Percentiles rank a stretch among this genome's conserved stretches.
phyloP scores from a whole-genome alignment of 73 alveolate species.

The Uronychia binucleata region DNA sequence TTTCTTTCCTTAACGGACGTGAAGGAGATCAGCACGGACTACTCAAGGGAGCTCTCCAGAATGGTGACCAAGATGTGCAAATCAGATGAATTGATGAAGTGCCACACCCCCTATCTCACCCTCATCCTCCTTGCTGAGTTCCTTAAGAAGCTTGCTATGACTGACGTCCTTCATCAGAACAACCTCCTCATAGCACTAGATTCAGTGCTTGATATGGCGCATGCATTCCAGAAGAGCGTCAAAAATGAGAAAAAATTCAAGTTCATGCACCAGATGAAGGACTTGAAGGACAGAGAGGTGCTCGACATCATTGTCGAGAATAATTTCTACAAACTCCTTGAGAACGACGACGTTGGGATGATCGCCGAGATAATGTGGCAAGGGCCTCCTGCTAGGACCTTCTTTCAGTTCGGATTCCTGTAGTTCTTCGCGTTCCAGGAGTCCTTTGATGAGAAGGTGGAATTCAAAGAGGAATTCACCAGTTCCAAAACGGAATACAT shows the following conservation, averaged over 20 bases:
- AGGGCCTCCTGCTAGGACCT: conserved; percentile 31
- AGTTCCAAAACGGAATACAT: conserved; percentile 4
- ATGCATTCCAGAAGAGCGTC: conserved; percentile 13
- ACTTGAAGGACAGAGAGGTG: conserved; percentile 31
- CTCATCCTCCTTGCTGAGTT: conserved; percentile 36
- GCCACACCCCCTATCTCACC: conserved; percentile 42
- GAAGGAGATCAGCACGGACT: conserved; percentile 16
- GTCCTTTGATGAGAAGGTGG: conserved; percentile 37
- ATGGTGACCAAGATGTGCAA: conserved; percentile 29
- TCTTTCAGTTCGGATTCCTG: conserved; percentile 2
- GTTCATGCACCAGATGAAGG: conserved; percentile 37
- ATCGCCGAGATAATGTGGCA: conserved; percentile 47
- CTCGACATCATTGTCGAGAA: conserved; percentile 40
- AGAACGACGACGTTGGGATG: conserved; percentile 46
- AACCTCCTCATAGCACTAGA: conserved; percentile 10
- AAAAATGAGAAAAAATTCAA: conserved; percentile 37
- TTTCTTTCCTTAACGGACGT: conserved; percentile 24
- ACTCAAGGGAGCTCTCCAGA: conserved; percentile 25
- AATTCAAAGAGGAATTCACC: background rate
- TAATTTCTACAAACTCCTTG: conserved; percentile 14
- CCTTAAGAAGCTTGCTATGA: conserved; percentile 12
- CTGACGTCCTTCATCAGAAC: conserved; percentile 39
- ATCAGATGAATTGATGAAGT: conserved; percentile 18
- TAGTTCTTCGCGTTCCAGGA: background rate
- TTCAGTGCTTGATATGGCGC: conserved; percentile 29